phyloP scores from a whole-genome alignment of 2,329 filamentous ascomycete genomes.

The Cladobotryum mycophilum region DNA sequence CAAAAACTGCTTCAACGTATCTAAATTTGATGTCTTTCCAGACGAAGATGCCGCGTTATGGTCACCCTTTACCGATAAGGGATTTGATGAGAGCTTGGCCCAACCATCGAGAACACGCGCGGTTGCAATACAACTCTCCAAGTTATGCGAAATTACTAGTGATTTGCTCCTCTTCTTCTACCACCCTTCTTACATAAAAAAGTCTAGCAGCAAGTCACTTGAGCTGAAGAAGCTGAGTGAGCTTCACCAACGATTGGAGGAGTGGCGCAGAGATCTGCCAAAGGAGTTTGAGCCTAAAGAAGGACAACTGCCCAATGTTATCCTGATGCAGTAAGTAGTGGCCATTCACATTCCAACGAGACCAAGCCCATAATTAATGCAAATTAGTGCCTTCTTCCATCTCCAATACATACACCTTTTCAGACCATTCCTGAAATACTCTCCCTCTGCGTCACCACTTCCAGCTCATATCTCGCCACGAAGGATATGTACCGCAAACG shows the following conservation, averaged over 20 bases:
- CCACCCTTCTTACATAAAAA: conserved; percentile 63
- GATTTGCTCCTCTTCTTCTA: conserved; percentile 89
- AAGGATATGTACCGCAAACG: conserved; percentile 84
- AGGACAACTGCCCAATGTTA: conserved; percentile 78
- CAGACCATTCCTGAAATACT: conserved; percentile 89
- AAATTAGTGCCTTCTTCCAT: conserved; percentile 87
- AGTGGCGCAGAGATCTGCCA: conserved; percentile 80
- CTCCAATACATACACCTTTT: conserved; percentile 94
- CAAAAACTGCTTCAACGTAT: conserved; percentile 70
- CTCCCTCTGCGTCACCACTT: conserved; percentile 70
- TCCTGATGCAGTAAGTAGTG: conserved; percentile 69
- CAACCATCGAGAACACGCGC: conserved; percentile 82
- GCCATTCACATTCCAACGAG: not conserved
- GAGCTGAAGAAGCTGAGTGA: conserved; percentile 92
- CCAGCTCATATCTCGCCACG: conserved; percentile 84
- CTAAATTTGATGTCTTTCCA: conserved; percentile 86
- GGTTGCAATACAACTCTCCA: conserved; percentile 72
- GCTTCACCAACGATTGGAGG: conserved; percentile 80
- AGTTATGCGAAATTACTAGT: conserved; percentile 86
- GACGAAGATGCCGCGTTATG: conserved; percentile 79
- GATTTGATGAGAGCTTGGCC: conserved; percentile 62
- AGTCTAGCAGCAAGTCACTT: conserved; percentile 64
- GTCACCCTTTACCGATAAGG: conserved; percentile 83
- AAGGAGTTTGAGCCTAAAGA: conserved; percentile 85
- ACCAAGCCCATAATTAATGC: conserved; percentile 16